Conservation (phyloP, 1,139 yeast species). For the Lodderomyces beijingensis region DNA sequence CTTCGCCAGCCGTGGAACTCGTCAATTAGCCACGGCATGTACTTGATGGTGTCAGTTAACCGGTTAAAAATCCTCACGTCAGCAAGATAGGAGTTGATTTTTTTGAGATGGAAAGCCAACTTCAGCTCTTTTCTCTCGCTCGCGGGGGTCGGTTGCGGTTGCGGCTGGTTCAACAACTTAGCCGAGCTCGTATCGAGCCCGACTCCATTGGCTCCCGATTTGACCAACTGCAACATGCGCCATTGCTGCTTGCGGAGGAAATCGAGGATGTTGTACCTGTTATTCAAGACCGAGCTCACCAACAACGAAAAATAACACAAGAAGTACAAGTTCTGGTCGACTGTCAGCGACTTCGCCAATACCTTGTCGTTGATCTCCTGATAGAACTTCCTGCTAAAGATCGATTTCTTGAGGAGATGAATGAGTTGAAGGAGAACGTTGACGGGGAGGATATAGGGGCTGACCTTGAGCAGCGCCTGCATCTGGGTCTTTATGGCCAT, state of each 20-base stretch:
- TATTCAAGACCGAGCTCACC: conserved; percentile 37
- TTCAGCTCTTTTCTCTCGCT: conserved; percentile 15
- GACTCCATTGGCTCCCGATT: conserved; percentile 1
- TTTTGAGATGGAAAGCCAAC: conserved; percentile 37
- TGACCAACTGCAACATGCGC: conserved; percentile 14
- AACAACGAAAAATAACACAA: conserved; percentile 42
- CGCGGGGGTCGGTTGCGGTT: conserved; percentile 7
- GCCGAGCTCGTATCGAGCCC: conserved; percentile 1
- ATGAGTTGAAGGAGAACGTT: conserved; percentile 20
- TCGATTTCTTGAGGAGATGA: conserved; percentile 19
- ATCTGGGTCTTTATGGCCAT: too few relatives aligned
- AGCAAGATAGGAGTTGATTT: conserved; percentile 43
- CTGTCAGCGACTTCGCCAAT: conserved; percentile 30
- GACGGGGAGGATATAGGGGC: conserved; percentile 13
- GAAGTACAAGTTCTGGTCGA: conserved; percentile 41
- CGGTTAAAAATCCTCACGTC: conserved; percentile 54
- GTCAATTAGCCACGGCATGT: conserved; percentile 47
- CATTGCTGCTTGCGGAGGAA: conserved; percentile 28
- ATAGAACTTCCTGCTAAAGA: conserved; percentile 37
- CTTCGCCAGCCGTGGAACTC: conserved; percentile 29
- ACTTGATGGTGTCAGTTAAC: conserved; percentile 47
- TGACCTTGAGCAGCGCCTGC: conserved; percentile 4
- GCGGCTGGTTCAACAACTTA: conserved; percentile 4
- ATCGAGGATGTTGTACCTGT: conserved; percentile 29
- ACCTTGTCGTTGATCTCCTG: conserved; percentile 41